Conservation (phyloP, 2,329 filamentous ascomycete species). For the Beauveria asiatica region DNA sequence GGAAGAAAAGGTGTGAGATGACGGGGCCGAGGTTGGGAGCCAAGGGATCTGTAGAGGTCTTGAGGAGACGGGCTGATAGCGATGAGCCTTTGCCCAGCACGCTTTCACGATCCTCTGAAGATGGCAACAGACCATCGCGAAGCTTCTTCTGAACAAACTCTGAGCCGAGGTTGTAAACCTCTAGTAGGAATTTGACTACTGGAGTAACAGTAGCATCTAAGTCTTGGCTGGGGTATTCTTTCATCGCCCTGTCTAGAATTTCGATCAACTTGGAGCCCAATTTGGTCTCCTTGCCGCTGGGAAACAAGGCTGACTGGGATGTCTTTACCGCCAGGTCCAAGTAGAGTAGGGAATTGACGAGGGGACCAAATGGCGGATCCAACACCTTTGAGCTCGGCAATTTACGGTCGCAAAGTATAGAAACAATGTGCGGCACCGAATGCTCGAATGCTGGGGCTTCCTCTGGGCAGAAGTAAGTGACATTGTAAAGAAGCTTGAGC, state of each 20-base stretch:
- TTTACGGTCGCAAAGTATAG: constrained; percentile 54
- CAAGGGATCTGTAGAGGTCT: constrained; percentile 65
- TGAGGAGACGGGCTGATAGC: constrained; percentile 67
- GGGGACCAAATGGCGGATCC: constrained; percentile 58
- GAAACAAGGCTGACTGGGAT: constrained; percentile 53
- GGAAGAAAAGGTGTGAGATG: constrained; percentile 74
- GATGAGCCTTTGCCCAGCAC: constrained; percentile 70
- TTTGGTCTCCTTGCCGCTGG: constrained; percentile 48
- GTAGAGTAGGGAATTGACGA: constrained; percentile 77
- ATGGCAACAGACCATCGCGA: constrained; percentile 62
- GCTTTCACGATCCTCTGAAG: constrained; percentile 63
- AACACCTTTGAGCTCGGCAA: constrained; percentile 57
- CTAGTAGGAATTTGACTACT: constrained; percentile 64
- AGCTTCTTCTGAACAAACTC: constrained; percentile 52
- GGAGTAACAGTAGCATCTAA: constrained; percentile 65
- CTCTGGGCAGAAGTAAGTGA: constrained; percentile 65
- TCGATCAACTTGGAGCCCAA: constrained; percentile 58
- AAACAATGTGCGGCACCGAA: constrained; percentile 61
- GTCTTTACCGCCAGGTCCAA: constrained; percentile 57
- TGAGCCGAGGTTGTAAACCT: constrained; percentile 62
- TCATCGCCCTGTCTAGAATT: constrained; percentile 60
- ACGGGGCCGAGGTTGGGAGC: constrained; percentile 64
- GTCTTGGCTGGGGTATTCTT: constrained; percentile 55
- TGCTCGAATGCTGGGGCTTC: constrained; percentile 54
- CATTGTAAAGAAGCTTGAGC: constrained; percentile 81